phyloP scores from a whole-genome alignment of 2,329 filamentous ascomycete genomes.

The Mycosphaerelloides madeirae region DNA sequence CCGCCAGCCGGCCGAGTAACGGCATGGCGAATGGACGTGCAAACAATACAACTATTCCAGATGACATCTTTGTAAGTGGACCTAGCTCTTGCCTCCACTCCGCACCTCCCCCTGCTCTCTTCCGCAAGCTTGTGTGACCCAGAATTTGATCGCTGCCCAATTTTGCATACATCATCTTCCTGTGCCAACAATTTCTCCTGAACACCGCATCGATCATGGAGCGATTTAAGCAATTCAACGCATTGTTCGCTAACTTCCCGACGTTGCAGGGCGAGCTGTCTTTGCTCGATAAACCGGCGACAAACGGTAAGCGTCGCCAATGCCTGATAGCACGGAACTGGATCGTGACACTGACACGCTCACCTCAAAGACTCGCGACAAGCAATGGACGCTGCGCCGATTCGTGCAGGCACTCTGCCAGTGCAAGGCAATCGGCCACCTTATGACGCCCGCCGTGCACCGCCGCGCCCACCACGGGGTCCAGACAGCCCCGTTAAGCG shows the following conservation, averaged over 20 bases:
- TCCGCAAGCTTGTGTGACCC: constrained; percentile 18
- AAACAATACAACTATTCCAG: constrained; percentile 48
- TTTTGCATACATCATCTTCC: constrained; percentile 1
- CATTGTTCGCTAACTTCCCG: constrained; percentile 41
- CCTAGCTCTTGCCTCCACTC: constrained; percentile 8
- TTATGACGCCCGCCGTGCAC: constrained; percentile 40
- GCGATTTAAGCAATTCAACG: constrained; percentile 36
- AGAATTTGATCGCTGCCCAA: constrained; percentile 9
- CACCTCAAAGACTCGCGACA: constrained; percentile 3
- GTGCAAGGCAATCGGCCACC: constrained; percentile 56
- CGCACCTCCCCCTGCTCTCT: constrained; percentile 16
- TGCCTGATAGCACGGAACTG: too few species aligned
- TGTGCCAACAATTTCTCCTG: constrained; percentile 5
- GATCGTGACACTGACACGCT: neutral
- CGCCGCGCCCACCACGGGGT: constrained; percentile 39
- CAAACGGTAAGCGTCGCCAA: constrained; percentile 31
- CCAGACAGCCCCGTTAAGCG: constrained; percentile 37
- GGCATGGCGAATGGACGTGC: constrained; percentile 5
- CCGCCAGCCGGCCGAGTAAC: constrained; percentile 17
- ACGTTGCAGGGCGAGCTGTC: constrained; percentile 59
- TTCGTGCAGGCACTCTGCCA: constrained; percentile 41
- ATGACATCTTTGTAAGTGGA: constrained; percentile 71
- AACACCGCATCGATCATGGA: constrained; percentile 32
- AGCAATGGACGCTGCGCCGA: constrained; percentile 35
- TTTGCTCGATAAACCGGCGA: constrained; percentile 55